Base-by-base conservation (phyloP, 768 basidiomycete genomes). In the Cystofilobasidium bisporidii region DNA sequence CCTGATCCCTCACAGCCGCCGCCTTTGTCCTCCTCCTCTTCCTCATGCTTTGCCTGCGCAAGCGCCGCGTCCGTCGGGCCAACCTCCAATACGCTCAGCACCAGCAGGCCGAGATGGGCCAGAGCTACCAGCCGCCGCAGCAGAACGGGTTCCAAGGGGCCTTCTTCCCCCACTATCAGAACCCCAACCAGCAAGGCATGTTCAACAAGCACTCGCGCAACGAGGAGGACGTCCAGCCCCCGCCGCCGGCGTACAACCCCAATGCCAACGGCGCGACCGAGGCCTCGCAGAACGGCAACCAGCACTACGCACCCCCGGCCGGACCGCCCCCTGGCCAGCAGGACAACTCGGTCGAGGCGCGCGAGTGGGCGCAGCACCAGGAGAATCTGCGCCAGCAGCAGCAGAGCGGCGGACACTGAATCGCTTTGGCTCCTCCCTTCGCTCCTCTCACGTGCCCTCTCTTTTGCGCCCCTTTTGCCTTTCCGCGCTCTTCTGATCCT, bases 11-110 rank as follows among this genome's bases (percentile, higher is more conserved):
- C 18, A 30, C 53, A 53, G 62, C 62, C 62, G 62, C 36, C 62
- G 36, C 50, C 32, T 50, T 63, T 32, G 17, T 48, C 33, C 18
- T 63, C n/a, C 33, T 63, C 36, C 8, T 63, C 11, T 32, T 63
- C 18, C 33, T 33, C 50, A 30, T 53, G 26, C n/a, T 33, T 38
- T 22, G 30, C 22, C n/a, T 48, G 5, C 47, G 62, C 10, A 48
- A 50, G n/a, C 45, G 62, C 47, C n/a, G 24, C 24, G 38, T 17
- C 61, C 28, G 28, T 20, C 32, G 33, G 2, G 62, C 62, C 62
- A 63, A 63, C 48, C 33, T 63, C 50, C 33, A 50, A 9, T 63
- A 63, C 50, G 62, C 62, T n/a, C 62, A 63, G 30, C 45, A 63
- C 14, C 62, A 63, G 38, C 48, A 50, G 30, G 32, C 28, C 9